Evolutionary conservation across 192 early-diverging fungal species (phyloP).

Genomic region (Entomortierella lignicola): DNA sequence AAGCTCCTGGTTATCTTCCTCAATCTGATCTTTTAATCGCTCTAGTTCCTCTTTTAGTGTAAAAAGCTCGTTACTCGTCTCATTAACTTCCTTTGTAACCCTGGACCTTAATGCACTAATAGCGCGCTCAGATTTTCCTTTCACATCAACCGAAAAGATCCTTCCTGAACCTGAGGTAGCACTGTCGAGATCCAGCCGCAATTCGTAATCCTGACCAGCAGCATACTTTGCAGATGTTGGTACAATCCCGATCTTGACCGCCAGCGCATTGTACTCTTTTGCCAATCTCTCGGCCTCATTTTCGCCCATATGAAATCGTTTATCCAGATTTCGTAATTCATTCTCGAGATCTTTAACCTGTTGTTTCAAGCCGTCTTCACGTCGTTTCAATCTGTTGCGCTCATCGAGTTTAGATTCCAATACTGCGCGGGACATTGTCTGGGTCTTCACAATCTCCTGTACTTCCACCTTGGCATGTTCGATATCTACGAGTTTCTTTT

Average conservation of each 20-base stretch:
- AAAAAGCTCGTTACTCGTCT: slow-evolving; percentile 13
- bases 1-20: slow-evolving; percentile 16
- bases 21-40: slow-evolving; percentile 26
- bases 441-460: slow-evolving; percentile 33
- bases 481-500: slow-evolving; percentile 19
- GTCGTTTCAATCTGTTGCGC: slow-evolving; percentile 27
- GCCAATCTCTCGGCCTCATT: slow-evolving; percentile 25
- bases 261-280: slow-evolving; percentile 40
- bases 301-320: slow-evolving; percentile 19
- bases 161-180: slow-evolving; percentile 11
- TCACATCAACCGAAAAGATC: slow-evolving; percentile 25
- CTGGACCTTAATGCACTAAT: slow-evolving; percentile 37
- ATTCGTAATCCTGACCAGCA: slow-evolving; percentile 33
- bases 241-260: slow-evolving; percentile 39
- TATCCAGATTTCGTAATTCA: slow-evolving; percentile 20
- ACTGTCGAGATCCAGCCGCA: slow-evolving; percentile 27
- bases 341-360: slow-evolving; percentile 20
- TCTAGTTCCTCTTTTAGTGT: slow-evolving; percentile 29
- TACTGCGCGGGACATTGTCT: slow-evolving; percentile 36
- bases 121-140: slow-evolving; percentile 16
- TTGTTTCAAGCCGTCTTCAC: slow-evolving; percentile 30
- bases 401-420: slow-evolving; percentile 41
- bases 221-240: slow-evolving; percentile 39
- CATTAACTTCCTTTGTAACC: slow-evolving; percentile 23
- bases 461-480: slow-evolving; percentile 26